Percentiles rank a stretch among this genome's conserved stretches.
These are phyloP conservation scores for Tuber brumale DNA, from an alignment of 495 filamentous ascomycete genomes.

Conservation along the genomic window DNA sequence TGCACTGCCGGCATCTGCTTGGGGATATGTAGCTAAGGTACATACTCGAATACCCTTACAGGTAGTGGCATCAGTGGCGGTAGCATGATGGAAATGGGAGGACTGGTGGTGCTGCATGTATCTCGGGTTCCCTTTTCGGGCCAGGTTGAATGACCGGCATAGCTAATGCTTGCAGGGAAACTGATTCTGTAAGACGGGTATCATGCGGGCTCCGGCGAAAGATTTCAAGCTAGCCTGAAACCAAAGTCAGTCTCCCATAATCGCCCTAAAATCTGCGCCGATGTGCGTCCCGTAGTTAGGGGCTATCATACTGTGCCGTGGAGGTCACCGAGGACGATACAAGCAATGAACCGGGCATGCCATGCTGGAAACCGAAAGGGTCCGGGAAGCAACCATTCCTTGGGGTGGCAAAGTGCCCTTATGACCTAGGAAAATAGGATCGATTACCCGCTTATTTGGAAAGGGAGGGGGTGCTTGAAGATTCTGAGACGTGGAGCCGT, in stretches of 20 bases:
- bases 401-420: not conserved
- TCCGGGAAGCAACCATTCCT: not conserved
- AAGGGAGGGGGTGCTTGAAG: not conserved
- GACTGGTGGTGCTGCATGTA: slow-evolving; percentile 11
- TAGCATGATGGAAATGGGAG: slow-evolving; percentile 16
- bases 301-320: not conserved
- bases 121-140: slow-evolving; percentile 5
- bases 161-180: slow-evolving; percentile 13
- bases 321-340: not conserved
- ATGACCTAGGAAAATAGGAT: not conserved
- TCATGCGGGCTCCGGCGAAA: not conserved
- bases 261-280: not conserved
- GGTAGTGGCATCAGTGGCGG: not conserved
- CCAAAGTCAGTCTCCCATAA: not conserved
- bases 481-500: not conserved
- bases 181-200: not conserved
- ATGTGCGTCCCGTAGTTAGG: not conserved
- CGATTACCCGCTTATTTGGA: not conserved
- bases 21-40: slow-evolving; percentile 16
- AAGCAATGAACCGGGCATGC: not conserved
- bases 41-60: too few relatives aligned
- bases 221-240: not conserved
- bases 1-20: not conserved
- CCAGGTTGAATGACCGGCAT: slow-evolving; percentile 8
- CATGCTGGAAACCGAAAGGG: not conserved